Base-by-base conservation (phyloP, 1,284 basidiomycete species). In the Rhodotorula glutinis region DNA sequence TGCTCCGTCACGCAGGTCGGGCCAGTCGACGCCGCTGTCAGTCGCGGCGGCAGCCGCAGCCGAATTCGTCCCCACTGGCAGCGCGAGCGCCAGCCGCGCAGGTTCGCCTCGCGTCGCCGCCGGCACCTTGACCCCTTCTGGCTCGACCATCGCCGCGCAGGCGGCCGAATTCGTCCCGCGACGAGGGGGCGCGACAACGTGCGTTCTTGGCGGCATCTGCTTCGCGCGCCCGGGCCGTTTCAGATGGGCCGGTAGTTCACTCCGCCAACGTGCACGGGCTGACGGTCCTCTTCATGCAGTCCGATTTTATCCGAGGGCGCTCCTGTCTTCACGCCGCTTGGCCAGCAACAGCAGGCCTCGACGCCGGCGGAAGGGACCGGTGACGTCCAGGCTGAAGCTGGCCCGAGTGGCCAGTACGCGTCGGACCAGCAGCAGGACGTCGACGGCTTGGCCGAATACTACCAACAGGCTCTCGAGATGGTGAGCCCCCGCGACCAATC, bases 11-110 rank as follows among this genome's bases (percentile, higher is more conserved):
- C 27, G 19, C 53, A 60, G 57, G 13, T 29, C 56, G n/a, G n/a
- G 47, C 43, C 23, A 46, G 38, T 60, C 66, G n/a, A 66, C 67
- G 10, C 57, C 57, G 5, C 43, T 72, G 25, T 72, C 70, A 14
- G 62, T 65, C 40, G 67, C 67, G 8, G 46, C 49, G 8, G 62
- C 57, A 25, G 56, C 65, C 53, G 73, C 73, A 5, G 69, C 66
- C 30, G 68, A 72, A 33, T 74, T 74, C 53, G 73, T 74, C 21
- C 73, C 73, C 13, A 66, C 68, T 17, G 63, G 57, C 4, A 33
- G n/a, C 10, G 9, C 53, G 23, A 44, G 40, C 51, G 40, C 30
- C 11, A 17, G 51, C 30, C 40, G 53, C 16, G 41, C 23, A 25
- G 53, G 58, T 27, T 40, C 47, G 19, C 47, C 47, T 3, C 25